These are phyloP conservation scores for Anethum foeniculum DNA, from an alignment of 140 eudicot species.

Conservation along the genomic window DNA sequence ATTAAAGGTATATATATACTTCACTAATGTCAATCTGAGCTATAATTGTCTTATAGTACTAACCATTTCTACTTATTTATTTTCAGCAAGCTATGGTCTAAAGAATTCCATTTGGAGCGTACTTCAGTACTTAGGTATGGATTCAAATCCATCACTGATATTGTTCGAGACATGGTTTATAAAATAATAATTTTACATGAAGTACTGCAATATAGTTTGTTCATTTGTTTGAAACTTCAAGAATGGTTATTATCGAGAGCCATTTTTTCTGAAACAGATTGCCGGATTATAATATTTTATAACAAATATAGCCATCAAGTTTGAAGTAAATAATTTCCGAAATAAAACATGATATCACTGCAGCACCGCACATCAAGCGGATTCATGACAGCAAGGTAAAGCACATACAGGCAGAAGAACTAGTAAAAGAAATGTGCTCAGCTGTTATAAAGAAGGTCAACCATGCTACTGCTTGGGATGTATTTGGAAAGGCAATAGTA, in stretches of 20 bases:
- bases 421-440: neutral
- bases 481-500: neutral
- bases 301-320: neutral
- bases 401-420: neutral
- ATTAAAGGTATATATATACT: neutral
- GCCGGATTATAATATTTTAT: constrained; percentile 24
- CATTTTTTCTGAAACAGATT: neutral
- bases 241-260: no score
- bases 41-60: neutral
- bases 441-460: neutral
- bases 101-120: neutral
- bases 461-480: neutral
- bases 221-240: no score
- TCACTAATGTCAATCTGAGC: neutral
- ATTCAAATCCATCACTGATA: neutral
- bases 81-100: neutral
- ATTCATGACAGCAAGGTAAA: neutral
- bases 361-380: neutral
- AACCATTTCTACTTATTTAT: no score
- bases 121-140: neutral
- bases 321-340: neutral
- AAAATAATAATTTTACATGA: no score
- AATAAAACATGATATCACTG: neutral
- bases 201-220: no score
- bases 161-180: neutral